Base-by-base conservation (phyloP, 768 basidiomycete genomes). In the Leccinum longicurvipes region DNA sequence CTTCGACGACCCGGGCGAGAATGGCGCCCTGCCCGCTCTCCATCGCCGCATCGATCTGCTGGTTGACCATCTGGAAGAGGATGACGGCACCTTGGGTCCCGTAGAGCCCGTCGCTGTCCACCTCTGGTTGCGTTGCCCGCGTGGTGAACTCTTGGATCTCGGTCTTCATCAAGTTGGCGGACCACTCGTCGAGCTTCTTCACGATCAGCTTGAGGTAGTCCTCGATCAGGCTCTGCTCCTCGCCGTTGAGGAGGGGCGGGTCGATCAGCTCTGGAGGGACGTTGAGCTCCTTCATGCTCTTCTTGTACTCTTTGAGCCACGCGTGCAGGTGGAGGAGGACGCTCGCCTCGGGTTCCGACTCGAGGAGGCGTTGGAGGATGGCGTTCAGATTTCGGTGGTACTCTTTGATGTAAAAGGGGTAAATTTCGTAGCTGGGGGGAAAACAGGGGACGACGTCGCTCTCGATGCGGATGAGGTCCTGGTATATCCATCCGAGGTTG, bases 51-150 rank as follows among this genome's bases (percentile, higher is more conserved):
- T 98, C 96, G 55, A 93, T 82, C 72, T 98, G 96, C 72, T 96
- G 93, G 72, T 95, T 98, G 63, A 98, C 88, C 89, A 98, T 94
- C 73, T 97, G 91, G 80, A 98, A 98, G 58, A 99, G 78, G 65
- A 98, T 97, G 50, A 96, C 84, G 17, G 95, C 88, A 42, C 95
- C 91, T 67, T 97, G 91, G 57, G 87, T 89, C 19, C 91, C 91
- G 67, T 98, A 98, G 59, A 89, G 77, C 14, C 92, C 93, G 56
- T 98, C 93, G 53, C 83, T 83, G 66, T 94, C 91, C 46, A 89
- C 73, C 72, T 98, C 96, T 3, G 94, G 96, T 24, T 92, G 91
- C 62, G 89, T 84, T 31, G 85, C 82, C 19, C 97, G 83, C 49
- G 85, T 82, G 11, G 81, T 82, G 74, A 99, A 98, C 56, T 93